Percentiles rank a stretch among this genome's conserved stretches.
These are phyloP conservation scores for Alternaria novae-zelandiae DNA, from an alignment of 2,329 filamentous ascomycete species.

Conservation along the genomic window DNA sequence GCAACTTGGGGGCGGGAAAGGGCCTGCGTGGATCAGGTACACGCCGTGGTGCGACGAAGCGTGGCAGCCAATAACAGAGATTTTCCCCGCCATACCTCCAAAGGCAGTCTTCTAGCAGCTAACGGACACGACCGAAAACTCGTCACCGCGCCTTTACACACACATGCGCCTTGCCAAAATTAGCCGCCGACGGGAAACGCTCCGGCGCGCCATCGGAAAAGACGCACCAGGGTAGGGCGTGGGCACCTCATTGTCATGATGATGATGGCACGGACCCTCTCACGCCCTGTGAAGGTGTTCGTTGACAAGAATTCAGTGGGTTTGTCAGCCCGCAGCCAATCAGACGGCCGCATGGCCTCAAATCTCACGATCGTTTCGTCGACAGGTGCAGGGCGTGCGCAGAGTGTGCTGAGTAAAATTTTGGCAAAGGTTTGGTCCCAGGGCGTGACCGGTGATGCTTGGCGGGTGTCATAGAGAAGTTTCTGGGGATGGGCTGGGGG, in stretches of 20 bases:
- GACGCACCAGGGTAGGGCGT: slow-evolving; percentile 12
- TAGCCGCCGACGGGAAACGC: slow-evolving; percentile 22
- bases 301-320: slow-evolving; percentile 19
- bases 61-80: slow-evolving; percentile 24
- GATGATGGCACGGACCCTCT: slow-evolving; percentile 4
- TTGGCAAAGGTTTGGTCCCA: not conserved
- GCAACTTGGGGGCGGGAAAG: slow-evolving; percentile 17
- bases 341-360: not conserved
- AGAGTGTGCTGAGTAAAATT: slow-evolving; percentile 10
- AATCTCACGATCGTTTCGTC: slow-evolving; percentile 5
- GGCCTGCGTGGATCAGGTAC: not conserved
- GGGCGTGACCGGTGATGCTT: slow-evolving; percentile 18
- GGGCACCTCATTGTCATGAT: slow-evolving; percentile 5
- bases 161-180: slow-evolving; percentile 9
- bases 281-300: slow-evolving; percentile 9
- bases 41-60: slow-evolving; percentile 7
- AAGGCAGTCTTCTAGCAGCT: slow-evolving; percentile 21
- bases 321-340: slow-evolving; percentile 21
- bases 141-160: slow-evolving; percentile 1
- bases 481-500: slow-evolving; percentile 6
- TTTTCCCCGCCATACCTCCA: slow-evolving; percentile 25
- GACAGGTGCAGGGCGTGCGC: slow-evolving; percentile 20
- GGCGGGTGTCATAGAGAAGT: slow-evolving; percentile 16
- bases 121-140: slow-evolving; percentile 11
- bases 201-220: slow-evolving; percentile 9